Percentiles rank a stretch among this genome's conserved stretches.
These are phyloP conservation scores for Aspergillus biplanus DNA, from an alignment of 495 filamentous ascomycete genomes.

Conservation along the genomic window DNA sequence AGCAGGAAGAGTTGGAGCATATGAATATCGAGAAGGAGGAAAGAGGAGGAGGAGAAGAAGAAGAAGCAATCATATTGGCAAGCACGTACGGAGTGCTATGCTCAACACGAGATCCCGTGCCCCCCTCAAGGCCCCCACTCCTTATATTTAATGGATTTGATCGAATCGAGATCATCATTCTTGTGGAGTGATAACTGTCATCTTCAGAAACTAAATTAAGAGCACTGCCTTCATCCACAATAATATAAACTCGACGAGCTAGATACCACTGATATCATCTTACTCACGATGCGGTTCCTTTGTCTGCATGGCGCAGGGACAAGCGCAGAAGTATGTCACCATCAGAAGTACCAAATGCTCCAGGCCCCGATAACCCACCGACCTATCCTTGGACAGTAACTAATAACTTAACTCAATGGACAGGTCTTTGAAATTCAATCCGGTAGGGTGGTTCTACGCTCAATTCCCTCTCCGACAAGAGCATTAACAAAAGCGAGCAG, in stretches of 20 bases:
- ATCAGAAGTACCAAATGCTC: neutral
- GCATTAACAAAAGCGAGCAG: constrained; percentile 22
- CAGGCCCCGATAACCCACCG: constrained; percentile 14
- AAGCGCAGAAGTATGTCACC: constrained; percentile 36
- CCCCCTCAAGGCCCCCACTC: no score
- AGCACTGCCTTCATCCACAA: neutral
- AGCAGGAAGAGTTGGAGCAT: no score
- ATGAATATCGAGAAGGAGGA: no score
- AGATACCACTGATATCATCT: neutral
- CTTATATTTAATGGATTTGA: neutral
- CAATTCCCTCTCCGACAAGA: neutral
- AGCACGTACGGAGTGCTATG: no score
- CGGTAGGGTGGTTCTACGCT: constrained; percentile 22
- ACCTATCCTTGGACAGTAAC: no score
- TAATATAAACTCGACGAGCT: neutral
- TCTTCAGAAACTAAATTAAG: neutral
- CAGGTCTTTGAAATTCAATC: constrained; percentile 49
- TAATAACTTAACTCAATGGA: no score
- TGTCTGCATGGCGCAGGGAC: constrained; percentile 46
- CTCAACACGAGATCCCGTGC: no score
- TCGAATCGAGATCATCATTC: neutral
- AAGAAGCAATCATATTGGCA: no score
- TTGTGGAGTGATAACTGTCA: neutral
- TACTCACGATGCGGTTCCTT: constrained; percentile 38
- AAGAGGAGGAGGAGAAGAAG: no score